These are phyloP conservation scores for Lentinula lateritia DNA, from an alignment of 768 basidiomycete species.

Conservation along the genomic window DNA sequence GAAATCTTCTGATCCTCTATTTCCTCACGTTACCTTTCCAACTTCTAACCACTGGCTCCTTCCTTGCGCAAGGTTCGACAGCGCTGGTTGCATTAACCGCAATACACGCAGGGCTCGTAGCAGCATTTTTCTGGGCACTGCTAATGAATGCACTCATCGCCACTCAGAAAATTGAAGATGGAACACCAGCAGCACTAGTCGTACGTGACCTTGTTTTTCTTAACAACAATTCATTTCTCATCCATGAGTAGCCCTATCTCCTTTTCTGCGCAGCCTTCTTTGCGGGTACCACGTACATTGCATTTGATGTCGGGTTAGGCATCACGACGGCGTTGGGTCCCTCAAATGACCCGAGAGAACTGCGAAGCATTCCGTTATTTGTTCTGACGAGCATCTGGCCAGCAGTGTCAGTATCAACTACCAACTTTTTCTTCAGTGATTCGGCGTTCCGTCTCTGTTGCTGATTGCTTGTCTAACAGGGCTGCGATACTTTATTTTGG, in stretches of 20 bases:
- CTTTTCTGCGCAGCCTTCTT: conserved; percentile 57
- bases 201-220: conserved; percentile 38
- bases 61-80: conserved; percentile 73
- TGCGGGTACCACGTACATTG: conserved; percentile 73
- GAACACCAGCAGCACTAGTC: conserved; percentile 56
- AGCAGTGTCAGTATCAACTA: conserved; percentile 45
- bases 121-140: conserved; percentile 74
- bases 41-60: conserved; percentile 72
- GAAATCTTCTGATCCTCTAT: conserved; percentile 61
- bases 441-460: not conserved
- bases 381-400: conserved; percentile 80
- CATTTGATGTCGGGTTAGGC: conserved; percentile 73
- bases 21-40: conserved; percentile 72
- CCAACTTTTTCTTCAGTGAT: not conserved
- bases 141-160: conserved; percentile 73
- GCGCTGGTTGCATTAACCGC: conserved; percentile 67
- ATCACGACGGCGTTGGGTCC: conserved; percentile 59
- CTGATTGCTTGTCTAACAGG: conserved; percentile 23
- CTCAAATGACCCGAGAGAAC: conserved; percentile 45
- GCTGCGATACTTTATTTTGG: conserved; percentile 64
- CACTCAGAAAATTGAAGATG: conserved; percentile 92
- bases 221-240: conserved; percentile 1
- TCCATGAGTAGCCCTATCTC: conserved; percentile 52
- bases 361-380: conserved; percentile 74
- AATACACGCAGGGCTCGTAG: conserved; percentile 74